Base-by-base conservation (phyloP, 2,329 filamentous ascomycete genomes). In the Cadophora sp. region DNA sequence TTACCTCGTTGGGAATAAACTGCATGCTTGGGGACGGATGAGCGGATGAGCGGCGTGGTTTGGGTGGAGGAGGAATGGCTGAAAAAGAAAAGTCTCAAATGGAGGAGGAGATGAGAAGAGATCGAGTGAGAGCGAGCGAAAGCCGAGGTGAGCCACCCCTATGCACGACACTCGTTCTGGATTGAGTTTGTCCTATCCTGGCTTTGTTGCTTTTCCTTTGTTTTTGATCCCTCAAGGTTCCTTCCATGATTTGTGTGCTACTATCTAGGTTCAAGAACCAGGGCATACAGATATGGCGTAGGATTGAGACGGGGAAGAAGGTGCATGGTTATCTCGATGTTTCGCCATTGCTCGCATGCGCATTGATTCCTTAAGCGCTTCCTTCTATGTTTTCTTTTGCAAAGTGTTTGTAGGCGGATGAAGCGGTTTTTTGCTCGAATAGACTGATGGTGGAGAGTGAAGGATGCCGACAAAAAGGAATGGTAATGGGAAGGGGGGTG, bases 161-260 rank as follows among this genome's bases (percentile, higher is more conserved):
- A 55, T 55, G 51, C 51, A 55, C 26, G 26, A 55, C 51, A 31
- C 51, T 31, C 51, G 14, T 55, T 55, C 11, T 26, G 51, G 51
- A 29, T 16, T n/a, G 5, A n/a, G 22, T n/a, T 6, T 5, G 19
- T 22, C 14, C 40, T 16, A 16, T 53, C 24, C 26, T 19, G 24
- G 50, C 24, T 53, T 29, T 51, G 11, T 12, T 7, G 14, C 19
- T 14, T 29, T 31, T 31, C n/a, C 27, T 26, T 55, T 55, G 19
- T n/a, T 55, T 27, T 19, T 55, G 51, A 55, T 55, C 5, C 7
- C 31, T 29, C 51, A 31, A 1, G 26, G 51, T n/a, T 22, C 22
- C 22, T 5, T 22, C 43, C 43, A 22, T 22, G 43, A 31, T 31
- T n/a, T n/a, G 51, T 31, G 51, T 55, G 51, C 14, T 7, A 55